These are phyloP conservation scores for Zygosaccharomyces sapae DNA, from an alignment of 1,139 yeast species.

Conservation along the genomic window DNA sequence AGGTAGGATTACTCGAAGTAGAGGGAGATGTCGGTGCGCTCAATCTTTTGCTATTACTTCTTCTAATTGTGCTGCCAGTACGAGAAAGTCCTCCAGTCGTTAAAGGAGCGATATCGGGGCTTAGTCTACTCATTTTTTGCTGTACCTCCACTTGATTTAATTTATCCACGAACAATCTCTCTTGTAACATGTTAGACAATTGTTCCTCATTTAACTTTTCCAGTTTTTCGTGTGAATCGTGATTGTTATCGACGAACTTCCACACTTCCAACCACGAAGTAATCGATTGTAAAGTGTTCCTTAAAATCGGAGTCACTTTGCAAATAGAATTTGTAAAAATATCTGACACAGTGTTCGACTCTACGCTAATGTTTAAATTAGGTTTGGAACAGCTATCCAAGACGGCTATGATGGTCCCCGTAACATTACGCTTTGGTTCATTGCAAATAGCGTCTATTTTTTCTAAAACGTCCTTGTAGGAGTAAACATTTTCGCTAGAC, in stretches of 20 bases:
- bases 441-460: conserved; percentile 17
- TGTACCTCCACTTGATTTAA: conserved; percentile 23
- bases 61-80: conserved; percentile 7
- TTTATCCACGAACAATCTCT: conserved; percentile 29
- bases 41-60: conserved; percentile 7
- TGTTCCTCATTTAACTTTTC: conserved; percentile 17
- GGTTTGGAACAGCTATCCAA: conserved; percentile 18
- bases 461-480: conserved; percentile 23
- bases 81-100: conserved; percentile 6
- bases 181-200: conserved; percentile 26
- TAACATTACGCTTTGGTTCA: conserved; percentile 6
- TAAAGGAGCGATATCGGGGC: conserved; percentile 4
- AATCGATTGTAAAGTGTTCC: conserved; percentile 15
- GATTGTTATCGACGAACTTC: conserved; percentile 26
- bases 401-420: conserved; percentile 10
- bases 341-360: conserved; percentile 18
- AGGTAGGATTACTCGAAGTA: conserved; percentile 9
- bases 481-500: conserved; percentile 25
- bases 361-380: conserved; percentile 20
- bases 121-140: conserved; percentile 6
- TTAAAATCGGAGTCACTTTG: conserved; percentile 18
- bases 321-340: conserved; percentile 17
- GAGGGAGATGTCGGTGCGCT: conserved; percentile 12
- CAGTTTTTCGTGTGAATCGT: conserved; percentile 13
- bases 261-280: conserved; percentile 25